Percentiles rank a stretch among this genome's conserved stretches.
Evolutionary conservation across 2,329 filamentous ascomycete species (phyloP).

Genomic region (Chaetomiaceae sp.): DNA sequence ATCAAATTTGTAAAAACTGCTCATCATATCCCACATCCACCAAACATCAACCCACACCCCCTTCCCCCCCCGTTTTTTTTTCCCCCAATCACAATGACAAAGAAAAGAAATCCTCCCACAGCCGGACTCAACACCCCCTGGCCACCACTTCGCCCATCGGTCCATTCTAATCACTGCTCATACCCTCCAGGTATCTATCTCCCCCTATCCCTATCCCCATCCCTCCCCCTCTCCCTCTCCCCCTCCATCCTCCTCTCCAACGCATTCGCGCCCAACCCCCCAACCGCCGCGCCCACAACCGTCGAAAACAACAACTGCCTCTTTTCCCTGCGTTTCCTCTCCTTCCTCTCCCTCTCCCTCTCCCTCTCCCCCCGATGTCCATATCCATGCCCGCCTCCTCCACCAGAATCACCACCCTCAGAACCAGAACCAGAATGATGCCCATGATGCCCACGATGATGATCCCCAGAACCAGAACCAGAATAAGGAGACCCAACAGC

Average conservation of each 20-base stretch:
- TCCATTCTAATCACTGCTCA: too few species aligned
- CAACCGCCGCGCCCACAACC: slow-evolving; percentile 50
- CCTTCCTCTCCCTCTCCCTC: slow-evolving; percentile 15
- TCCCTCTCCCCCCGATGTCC: slow-evolving; percentile 9
- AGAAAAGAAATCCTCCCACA: too few species aligned
- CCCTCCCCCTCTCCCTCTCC: slow-evolving; percentile 34
- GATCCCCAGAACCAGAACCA: too few species aligned
- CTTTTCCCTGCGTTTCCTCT: slow-evolving; percentile 28
- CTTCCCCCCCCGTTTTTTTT: too few species aligned
- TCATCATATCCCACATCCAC: too few species aligned
- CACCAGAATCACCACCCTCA: too few species aligned
- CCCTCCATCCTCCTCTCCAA: slow-evolving; percentile 37
- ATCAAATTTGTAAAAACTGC: too few species aligned
- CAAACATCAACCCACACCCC: too few species aligned
- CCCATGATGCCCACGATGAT: background rate
- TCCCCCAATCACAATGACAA: too few species aligned
- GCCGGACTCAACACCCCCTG: too few species aligned
- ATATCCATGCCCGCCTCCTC: slow-evolving; percentile 16
- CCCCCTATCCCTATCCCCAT: slow-evolving; percentile 28
- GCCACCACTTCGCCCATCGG: too few species aligned
- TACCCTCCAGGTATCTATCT: slow-evolving; percentile 12
- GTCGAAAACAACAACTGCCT: slow-evolving; percentile 42
- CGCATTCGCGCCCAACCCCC: slow-evolving; percentile 50
- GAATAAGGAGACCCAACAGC: slow-evolving; percentile 19
- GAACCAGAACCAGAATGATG: background rate